Evolutionary conservation across 805 yeast species (phyloP).

Genomic region (Candida sithepensis): DNA sequence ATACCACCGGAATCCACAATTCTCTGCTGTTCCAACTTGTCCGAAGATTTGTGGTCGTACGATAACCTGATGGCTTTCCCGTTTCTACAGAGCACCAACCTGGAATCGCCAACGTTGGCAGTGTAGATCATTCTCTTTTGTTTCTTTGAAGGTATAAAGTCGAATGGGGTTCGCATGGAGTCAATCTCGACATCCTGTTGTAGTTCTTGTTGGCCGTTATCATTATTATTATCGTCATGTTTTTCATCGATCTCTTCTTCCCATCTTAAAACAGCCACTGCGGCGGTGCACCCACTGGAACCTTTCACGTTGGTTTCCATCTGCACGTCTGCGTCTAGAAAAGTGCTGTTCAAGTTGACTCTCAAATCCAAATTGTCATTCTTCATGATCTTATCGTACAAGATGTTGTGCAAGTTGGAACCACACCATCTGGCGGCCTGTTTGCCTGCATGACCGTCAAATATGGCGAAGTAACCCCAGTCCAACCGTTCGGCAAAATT

Average conservation of each 20-base stretch:
- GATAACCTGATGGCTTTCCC: conserved; percentile 76
- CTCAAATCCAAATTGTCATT: conserved; percentile 53
- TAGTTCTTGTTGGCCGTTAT: not conserved
- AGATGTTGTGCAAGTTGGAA: conserved; percentile 66
- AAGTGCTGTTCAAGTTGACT: conserved; percentile 63
- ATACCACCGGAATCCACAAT: conserved; percentile 80
- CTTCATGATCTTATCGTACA: conserved; percentile 53
- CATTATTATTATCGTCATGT: not conserved
- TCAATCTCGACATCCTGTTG: conserved; percentile 3
- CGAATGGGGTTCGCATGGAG: conserved; percentile 34
- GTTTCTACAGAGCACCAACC: conserved; percentile 74
- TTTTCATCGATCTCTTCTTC: conserved; percentile 41
- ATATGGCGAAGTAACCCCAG: conserved; percentile 93
- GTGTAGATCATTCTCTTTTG: conserved; percentile 81
- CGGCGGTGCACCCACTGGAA: conserved; percentile 91
- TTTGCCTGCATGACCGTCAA: conserved; percentile 97
- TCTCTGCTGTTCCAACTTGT: conserved; percentile 69
- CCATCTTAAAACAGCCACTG: conserved; percentile 88
- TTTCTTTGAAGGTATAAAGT: conserved; percentile 42
- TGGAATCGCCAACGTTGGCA: conserved; percentile 92
- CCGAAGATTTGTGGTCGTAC: conserved; percentile 93
- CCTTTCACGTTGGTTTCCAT: conserved; percentile 61
- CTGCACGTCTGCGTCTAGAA: conserved; percentile 69
- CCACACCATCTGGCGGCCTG: conserved; percentile 96
- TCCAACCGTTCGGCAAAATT: conserved; percentile 88